Percentiles rank a stretch among this genome's conserved stretches.
These are phyloP conservation scores for Trametes punicea DNA, from an alignment of 768 basidiomycete genomes.

Conservation along the genomic window DNA sequence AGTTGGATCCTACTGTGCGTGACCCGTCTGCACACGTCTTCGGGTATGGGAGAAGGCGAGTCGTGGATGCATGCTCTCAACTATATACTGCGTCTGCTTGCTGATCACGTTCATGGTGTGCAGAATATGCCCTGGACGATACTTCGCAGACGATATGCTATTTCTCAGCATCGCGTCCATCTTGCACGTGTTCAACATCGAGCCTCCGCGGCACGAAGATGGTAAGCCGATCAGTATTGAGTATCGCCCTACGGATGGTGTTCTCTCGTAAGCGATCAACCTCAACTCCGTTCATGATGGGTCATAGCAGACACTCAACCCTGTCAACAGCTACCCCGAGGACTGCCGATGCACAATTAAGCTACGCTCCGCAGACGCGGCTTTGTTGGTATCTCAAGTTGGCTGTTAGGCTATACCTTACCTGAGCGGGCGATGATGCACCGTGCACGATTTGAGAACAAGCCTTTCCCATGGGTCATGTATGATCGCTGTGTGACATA, in stretches of 20 bases:
- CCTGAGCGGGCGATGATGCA: too few species aligned
- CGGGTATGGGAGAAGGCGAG: constrained; percentile 19
- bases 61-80: background rate
- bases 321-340: constrained; percentile 24
- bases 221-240: background rate
- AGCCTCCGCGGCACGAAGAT: constrained; percentile 1
- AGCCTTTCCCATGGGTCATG: too few species aligned
- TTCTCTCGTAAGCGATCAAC: background rate
- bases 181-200: constrained; percentile 17
- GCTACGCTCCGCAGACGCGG: constrained; percentile 19
- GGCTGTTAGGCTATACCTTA: too few species aligned
- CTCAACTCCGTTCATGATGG: too few species aligned
- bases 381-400: too few species aligned
- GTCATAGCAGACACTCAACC: too few species aligned
- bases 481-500: too few species aligned
- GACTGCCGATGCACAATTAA: constrained; percentile 24
- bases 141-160: constrained; percentile 5
- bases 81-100: background rate
- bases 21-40: constrained; percentile 6
- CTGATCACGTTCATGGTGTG: background rate
- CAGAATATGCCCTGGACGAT: constrained; percentile 18
- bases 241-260: background rate
- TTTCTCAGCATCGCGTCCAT: constrained; percentile 13
- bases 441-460: too few species aligned
- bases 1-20: constrained; percentile 19